Percentiles rank a stretch among this genome's conserved stretches.
Evolutionary conservation across 805 yeast genomes (phyloP).

Genomic region (Wickerhamomyces xylosicus): DNA sequence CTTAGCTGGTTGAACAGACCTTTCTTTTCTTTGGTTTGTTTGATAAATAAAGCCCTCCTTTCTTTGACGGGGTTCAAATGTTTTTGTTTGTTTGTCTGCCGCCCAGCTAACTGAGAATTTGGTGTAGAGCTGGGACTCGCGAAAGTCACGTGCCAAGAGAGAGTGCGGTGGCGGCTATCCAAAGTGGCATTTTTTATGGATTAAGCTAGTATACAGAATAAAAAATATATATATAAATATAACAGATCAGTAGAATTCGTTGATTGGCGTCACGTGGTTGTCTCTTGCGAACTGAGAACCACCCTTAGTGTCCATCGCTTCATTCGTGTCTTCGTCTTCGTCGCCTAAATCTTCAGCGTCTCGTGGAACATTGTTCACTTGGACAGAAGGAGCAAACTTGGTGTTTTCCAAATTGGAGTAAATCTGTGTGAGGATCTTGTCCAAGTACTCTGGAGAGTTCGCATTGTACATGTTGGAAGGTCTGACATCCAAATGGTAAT

Average conservation of each 20-base stretch:
- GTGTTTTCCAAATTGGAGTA: slow-evolving; percentile 75
- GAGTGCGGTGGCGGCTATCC: no score
- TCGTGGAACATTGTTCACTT: slow-evolving; percentile 78
- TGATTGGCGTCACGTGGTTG: slow-evolving; percentile 54
- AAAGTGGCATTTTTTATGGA: no score
- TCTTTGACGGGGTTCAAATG: no score
- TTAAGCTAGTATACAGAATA: no score
- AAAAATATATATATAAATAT: no score
- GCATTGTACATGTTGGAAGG: slow-evolving; percentile 97
- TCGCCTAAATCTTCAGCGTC: slow-evolving; percentile 85
- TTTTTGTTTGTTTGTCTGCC: no score
- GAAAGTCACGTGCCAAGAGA: no score
- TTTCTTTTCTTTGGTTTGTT: no score
- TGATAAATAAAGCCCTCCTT: no score
- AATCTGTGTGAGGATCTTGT: slow-evolving; percentile 71
- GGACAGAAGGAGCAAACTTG: slow-evolving; percentile 96
- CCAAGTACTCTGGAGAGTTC: slow-evolving; percentile 84
- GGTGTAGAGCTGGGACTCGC: no score
- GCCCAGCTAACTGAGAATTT: no score
- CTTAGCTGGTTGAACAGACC: no score
- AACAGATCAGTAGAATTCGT: slow-evolving; percentile 48
- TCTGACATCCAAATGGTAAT: slow-evolving; percentile 87
- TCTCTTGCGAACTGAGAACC: slow-evolving; percentile 86
- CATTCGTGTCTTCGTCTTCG: slow-evolving; percentile 72
- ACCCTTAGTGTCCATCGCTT: slow-evolving; percentile 81